Conservation (phyloP, 2,329 filamentous ascomycete genomes). For the Colletotrichum tofieldiae region DNA sequence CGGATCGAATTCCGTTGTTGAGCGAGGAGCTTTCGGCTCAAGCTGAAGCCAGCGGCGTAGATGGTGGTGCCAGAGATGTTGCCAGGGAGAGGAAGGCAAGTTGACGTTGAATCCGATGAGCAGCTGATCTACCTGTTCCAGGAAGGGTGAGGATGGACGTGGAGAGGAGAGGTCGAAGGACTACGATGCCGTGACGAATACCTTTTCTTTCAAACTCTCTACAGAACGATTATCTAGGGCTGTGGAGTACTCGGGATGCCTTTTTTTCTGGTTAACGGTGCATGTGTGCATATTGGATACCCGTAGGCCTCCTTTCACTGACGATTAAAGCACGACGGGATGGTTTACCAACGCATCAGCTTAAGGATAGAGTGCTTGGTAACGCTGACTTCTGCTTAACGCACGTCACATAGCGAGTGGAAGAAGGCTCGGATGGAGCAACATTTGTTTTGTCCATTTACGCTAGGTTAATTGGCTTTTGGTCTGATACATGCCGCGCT, state of each 20-base stretch:
- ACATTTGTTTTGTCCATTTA: conserved; percentile 7
- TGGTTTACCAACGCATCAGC: not conserved
- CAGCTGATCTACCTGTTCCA: not conserved
- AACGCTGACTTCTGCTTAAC: not conserved
- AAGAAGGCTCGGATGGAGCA: not conserved
- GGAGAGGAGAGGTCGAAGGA: too few relatives aligned
- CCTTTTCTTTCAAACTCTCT: not conserved
- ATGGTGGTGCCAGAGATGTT: conserved; percentile 61
- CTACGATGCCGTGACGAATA: not conserved
- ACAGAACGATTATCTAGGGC: not conserved
- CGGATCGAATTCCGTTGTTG: conserved; percentile 71
- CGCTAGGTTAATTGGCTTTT: not conserved
- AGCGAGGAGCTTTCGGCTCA: conserved; percentile 59
- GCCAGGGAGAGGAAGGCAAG: conserved; percentile 63
- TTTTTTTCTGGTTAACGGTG: not conserved
- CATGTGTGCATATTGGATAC: not conserved
- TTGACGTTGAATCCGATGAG: conserved; percentile 29
- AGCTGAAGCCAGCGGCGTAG: conserved; percentile 58
- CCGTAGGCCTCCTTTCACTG: not conserved
- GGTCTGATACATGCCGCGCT: not conserved
- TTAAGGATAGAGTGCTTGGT: too few relatives aligned
- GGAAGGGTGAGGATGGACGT: not conserved
- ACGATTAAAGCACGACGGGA: not conserved
- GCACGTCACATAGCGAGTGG: not conserved
- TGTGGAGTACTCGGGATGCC: not conserved